Base-by-base conservation (phyloP, 2,329 filamentous ascomycete genomes). In the Fusarium denticulatum region DNA sequence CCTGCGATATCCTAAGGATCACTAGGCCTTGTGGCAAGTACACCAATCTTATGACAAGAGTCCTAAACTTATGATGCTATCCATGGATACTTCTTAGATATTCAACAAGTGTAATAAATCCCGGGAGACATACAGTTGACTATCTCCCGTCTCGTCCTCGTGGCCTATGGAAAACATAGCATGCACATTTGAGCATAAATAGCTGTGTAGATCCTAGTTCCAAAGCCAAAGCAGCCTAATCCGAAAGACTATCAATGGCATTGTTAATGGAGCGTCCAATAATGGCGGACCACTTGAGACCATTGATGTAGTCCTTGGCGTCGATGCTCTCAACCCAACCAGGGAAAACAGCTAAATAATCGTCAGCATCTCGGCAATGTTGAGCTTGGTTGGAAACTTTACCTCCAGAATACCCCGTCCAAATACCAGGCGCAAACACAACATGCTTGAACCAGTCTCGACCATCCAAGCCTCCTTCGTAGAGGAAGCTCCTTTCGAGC, bases 401-500 rank as follows among this genome's bases (percentile, higher is more conserved):
- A 91, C 90, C 89, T 79, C 95, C 95, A 0, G 94, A 86, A 81
- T 98, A 98, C 1, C 95, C 95, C 0, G 94, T 97, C 94, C 95
- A 97, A 53, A 96, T 81, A 0, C 95, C 95, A 0, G 95, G 95
- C 3, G 95, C 95, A 82, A 97, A 98, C 3, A 98, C 93, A 6
- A 97, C 92, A 78, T 98, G 96, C 85, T 98, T 98, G 85, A 96
- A 98, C 95, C 95, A 98, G 30, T 86, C 85, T 67, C 96, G 86
- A 3, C 90, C 90, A 80, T 97, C 95, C 26, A 98, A 83, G 2
- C 96, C 96, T 7, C 88, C 86, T 9, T 89, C 83, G 77, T 94
- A 92, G 71, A 98, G 77, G 82, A 98, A 97, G 57, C 91, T 86
- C 22, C 95, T 87, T 81, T 98, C 96, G 1, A 98, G 84, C 14